Evolutionary conservation across 306 rosid genomes (phyloP).

Genomic region (Rosa rugosa): DNA sequence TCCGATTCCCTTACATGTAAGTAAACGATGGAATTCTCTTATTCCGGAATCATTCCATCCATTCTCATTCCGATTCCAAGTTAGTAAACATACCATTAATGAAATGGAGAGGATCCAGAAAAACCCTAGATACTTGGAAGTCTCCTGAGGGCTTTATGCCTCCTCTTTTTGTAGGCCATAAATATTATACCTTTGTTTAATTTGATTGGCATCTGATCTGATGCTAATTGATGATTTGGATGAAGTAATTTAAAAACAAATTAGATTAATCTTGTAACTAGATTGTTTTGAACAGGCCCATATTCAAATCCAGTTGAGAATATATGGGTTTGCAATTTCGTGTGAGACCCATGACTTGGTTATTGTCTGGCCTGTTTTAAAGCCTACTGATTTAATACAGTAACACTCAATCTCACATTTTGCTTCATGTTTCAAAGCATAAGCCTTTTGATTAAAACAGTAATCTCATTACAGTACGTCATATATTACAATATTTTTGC

Average conservation of each 20-base stretch:
- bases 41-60: too few relatives aligned
- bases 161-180: slow-evolving; percentile 16
- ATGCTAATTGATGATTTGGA: not conserved
- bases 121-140: slow-evolving; percentile 17
- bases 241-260: not conserved
- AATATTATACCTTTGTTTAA: not conserved
- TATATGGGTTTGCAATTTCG: not conserved
- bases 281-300: not conserved
- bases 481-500: not conserved
- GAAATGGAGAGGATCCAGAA: slow-evolving; percentile 1
- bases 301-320: not conserved
- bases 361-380: not conserved
- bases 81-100: not conserved
- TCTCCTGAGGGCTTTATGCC: not conserved
- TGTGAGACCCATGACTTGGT: not conserved
- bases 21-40: too few relatives aligned
- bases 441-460: not conserved
- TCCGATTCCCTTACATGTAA: too few relatives aligned
- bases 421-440: not conserved
- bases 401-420: not conserved
- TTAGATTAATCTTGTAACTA: not conserved
- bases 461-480: not conserved
- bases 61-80: too few relatives aligned
- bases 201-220: slow-evolving; percentile 1
- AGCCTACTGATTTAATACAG: not conserved